Conservation (phyloP, 1,139 yeast species). For the Tardiomyces blankii region DNA sequence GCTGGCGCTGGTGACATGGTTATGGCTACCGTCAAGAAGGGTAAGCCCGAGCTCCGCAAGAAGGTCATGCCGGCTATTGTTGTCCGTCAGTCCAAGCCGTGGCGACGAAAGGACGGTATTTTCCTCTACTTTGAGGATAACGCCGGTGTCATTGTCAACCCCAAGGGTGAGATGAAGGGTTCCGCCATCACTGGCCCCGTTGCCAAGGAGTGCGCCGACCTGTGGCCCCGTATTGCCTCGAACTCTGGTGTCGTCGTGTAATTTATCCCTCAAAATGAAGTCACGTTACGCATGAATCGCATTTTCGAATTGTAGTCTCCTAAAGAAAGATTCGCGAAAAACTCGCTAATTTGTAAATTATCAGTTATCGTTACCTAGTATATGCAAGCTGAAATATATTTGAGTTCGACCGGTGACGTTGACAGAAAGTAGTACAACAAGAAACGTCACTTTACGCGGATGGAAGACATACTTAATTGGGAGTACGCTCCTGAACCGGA, state of each 20-base stretch:
- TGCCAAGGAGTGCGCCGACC: constrained; percentile 99
- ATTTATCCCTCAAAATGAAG: not conserved
- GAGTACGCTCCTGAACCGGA: constrained; percentile 27
- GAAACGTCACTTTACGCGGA: not conserved
- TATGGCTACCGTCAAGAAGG: constrained; percentile 99
- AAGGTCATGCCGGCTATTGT: constrained; percentile 99
- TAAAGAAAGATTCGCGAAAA: no score
- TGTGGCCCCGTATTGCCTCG: constrained; percentile 99
- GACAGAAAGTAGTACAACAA: no score
- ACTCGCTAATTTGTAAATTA: no score
- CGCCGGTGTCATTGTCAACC: constrained; percentile 99
- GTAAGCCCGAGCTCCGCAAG: constrained; percentile 99
- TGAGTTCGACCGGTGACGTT: no score
- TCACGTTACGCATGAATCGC: not conserved
- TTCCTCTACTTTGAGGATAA: constrained; percentile 99
- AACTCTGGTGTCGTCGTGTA: constrained; percentile 99
- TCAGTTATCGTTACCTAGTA: no score
- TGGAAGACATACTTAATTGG: constrained; percentile 1
- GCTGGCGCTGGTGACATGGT: constrained; percentile 99
- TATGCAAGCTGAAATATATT: no score
- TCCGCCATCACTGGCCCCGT: constrained; percentile 99
- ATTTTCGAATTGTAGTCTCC: not conserved
- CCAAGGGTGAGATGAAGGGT: constrained; percentile 99
- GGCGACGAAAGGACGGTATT: constrained; percentile 99
- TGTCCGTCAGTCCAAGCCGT: constrained; percentile 98